Percentiles rank a stretch among this genome's conserved stretches.
phyloP scores from a whole-genome alignment of 176 grass and related monocot genomes.

The Juncus inflexus region DNA sequence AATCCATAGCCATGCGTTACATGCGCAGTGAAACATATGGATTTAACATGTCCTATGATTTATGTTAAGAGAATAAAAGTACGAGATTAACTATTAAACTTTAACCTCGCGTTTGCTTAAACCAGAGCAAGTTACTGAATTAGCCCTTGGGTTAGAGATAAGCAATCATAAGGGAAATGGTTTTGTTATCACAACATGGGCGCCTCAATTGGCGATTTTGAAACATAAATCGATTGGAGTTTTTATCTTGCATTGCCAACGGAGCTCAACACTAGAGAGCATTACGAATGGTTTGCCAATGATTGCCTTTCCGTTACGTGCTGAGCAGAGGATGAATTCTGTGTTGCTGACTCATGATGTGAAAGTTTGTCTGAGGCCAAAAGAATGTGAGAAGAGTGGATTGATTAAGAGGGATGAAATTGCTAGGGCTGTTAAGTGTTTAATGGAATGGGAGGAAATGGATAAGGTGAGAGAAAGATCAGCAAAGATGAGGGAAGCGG shows the following conservation, averaged over 20 bases:
- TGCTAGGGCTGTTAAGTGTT: not conserved
- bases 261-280: constrained; percentile 24
- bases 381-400: constrained; percentile 6
- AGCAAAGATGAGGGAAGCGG: not conserved
- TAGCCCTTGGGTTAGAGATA: constrained; percentile 40
- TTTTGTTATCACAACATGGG: constrained; percentile 36
- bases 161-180: constrained; percentile 34
- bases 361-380: constrained; percentile 21
- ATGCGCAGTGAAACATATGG: no score
- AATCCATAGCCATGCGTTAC: no score
- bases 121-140: constrained; percentile 25
- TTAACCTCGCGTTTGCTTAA: constrained; percentile 37
- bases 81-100: no score
- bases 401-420: constrained; percentile 32
- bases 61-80: no score
- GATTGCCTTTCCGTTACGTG: constrained; percentile 35
- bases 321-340: constrained; percentile 39
- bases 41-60: no score
- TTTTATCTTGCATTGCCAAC: constrained; percentile 61
- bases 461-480: constrained; percentile 3
- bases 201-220: constrained; percentile 42
- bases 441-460: constrained; percentile 34
- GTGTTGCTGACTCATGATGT: constrained; percentile 18
- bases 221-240: constrained; percentile 32
- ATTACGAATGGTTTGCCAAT: constrained; percentile 13